Base-by-base conservation (phyloP, 2,329 filamentous ascomycete genomes). In the Dactylella cylindrospora region DNA sequence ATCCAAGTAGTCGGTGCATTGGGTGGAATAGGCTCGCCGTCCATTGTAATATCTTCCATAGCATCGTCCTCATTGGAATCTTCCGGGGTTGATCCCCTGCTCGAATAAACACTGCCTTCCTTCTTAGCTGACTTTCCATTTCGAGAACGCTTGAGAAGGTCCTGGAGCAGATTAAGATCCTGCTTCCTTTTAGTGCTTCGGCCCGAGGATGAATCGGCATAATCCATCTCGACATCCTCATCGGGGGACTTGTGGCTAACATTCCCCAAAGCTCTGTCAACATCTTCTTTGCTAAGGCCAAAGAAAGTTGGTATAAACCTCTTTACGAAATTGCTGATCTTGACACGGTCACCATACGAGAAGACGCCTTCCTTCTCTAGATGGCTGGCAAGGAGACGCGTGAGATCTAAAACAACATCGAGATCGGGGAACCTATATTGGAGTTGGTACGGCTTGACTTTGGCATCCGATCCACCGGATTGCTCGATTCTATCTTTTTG, bases 41-140 rank as follows among this genome's bases (percentile, higher is more conserved):
- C 67, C 55, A 69, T 67, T 19, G 52, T 52, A 26, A 84, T 82
- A 26, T 93, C 88, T 65, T 91, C 55, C 35, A 52, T 61, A 44
- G 47, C 87, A 68, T 93, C 88, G 49, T 81, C 85, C 22, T 81
- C 82, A 1, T 86, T 90, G n/a, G 78, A 82, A 17, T 84, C 81
- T 69, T 94, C 90, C 0, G 93, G 91, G 0, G 90, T 95, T 0
- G 86, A 90, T 68, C 93, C 90, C 69, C 94, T 89, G 74, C 88
- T 95, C 10, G 81, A 84, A 19, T 86, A 84, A 1, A 82, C 82
- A n/a, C 82, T 77, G 68, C 86, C 91, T 64, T 85, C 87, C 65
- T 93, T 88, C 69, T 93, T 90, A 47, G 89, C 84, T 39, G 36
- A 32, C 15, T 43, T 67, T 45, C 19, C 66, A 78, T 66, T 81